Base-by-base conservation (phyloP, 352 stramenopile genomes). In the Phytophthora nicotianae region DNA sequence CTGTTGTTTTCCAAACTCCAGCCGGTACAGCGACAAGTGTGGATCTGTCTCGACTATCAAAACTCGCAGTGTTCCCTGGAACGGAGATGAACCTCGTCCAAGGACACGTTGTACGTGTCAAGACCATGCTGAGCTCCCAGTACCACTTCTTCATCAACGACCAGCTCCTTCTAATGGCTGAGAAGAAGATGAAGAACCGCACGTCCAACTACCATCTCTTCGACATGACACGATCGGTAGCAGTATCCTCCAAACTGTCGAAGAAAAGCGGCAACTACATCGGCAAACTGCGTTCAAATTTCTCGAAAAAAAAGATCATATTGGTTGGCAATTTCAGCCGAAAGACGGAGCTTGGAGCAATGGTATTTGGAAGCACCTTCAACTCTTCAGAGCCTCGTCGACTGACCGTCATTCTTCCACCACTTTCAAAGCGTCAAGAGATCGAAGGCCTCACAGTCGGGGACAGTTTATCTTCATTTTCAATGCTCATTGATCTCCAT, bases 241-340 rank as follows among this genome's bases (percentile, higher is more conserved):
- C 75, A 14, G 35, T 79, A 3, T 56, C 70, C 1, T 67, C 62
- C 24, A 85, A 85, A 26, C 58, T 96, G 1, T 84, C 72, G 5
- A 96, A 96, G 68, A 97, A 97, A 61, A 89, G 83, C 35, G 90
- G 88, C 41, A 94, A 96, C 48, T 97, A 96, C 72, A 73, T 96
- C 16, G 90, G 90, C 33, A 97, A 97, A 53, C 42, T 97, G 33
- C 74, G 85, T 9, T 85, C 77, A 1, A 91, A 86, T 49, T 89
- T 94, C 40, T 87, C 79, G 21, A 85, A 84, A 29, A 83, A 84
- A 38, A 90, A 89, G 52, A 90, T 74, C 52, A 83, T 91, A 42
- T 63, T 96, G 9, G 73, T 94, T 23, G 78, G 74, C 47, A 86
- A 84, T 37, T 79, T 82, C 33, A 79, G 72, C 38, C 76, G 82